These are phyloP conservation scores for Ustilago loliicola DNA, from an alignment of 1,284 basidiomycete species.

Conservation along the genomic window DNA sequence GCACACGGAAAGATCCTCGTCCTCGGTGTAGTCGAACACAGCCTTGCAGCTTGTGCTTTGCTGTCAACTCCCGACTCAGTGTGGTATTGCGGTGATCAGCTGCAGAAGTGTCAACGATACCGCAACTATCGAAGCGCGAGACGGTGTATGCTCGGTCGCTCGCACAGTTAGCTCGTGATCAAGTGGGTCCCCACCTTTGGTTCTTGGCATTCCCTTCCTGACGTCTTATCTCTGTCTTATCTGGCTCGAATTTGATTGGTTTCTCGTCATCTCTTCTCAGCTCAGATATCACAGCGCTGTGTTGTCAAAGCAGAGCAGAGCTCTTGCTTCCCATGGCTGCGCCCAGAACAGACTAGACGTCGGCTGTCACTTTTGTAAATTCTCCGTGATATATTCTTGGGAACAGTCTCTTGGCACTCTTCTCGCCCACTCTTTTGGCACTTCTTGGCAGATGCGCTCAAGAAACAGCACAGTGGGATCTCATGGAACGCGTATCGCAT, in stretches of 20 bases:
- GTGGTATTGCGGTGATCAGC: too few species aligned
- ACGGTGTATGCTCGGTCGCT: slow-evolving; percentile 3
- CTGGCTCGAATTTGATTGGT: not conserved
- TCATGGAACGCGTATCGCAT: slow-evolving; percentile 3
- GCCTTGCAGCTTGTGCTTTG: not conserved
- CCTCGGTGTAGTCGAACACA: not conserved
- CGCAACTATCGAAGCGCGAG: not conserved
- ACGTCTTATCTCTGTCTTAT: slow-evolving; percentile 12
- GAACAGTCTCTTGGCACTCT: not conserved
- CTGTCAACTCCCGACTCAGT: too few species aligned
- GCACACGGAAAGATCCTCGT: slow-evolving; percentile 6
- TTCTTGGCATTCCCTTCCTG: slow-evolving; percentile 25
- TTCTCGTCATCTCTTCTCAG: not conserved
- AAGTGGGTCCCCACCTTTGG: not conserved
- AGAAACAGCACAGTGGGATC: not conserved
- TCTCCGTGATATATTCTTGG: not conserved
- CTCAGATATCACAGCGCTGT: too few species aligned
- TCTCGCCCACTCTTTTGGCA: not conserved
- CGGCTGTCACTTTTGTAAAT: not conserved
- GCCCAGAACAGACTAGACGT: slow-evolving; percentile 1
- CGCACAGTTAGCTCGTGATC: not conserved
- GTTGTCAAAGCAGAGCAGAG: not conserved
- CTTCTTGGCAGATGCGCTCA: slow-evolving; percentile 5
- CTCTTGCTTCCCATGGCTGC: slow-evolving; percentile 1
- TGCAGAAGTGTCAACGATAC: not conserved